These are phyloP conservation scores for Collybia mongolica DNA, from an alignment of 768 basidiomycete species.

Conservation along the genomic window DNA sequence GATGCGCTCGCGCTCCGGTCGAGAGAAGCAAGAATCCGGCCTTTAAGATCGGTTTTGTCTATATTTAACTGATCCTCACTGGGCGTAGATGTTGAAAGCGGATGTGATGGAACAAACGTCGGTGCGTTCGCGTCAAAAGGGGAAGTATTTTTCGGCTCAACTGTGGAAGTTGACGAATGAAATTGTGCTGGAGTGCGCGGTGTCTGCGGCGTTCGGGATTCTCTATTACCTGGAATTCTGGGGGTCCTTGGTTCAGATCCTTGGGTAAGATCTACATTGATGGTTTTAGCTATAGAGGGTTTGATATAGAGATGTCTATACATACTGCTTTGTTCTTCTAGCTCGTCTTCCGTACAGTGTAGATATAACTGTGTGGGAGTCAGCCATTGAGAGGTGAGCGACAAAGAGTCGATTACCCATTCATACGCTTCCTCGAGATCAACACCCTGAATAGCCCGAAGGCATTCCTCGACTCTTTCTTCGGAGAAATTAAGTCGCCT, in stretches of 20 bases:
- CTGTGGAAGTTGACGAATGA: conserved; percentile 19
- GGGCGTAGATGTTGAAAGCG: conserved; percentile 5
- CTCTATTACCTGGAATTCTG: conserved; percentile 8
- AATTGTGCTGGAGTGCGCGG: conserved; percentile 34
- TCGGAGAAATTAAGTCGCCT: conserved; percentile 76
- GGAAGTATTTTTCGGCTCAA: conserved; percentile 12
- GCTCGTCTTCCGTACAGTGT: conserved; percentile 61
- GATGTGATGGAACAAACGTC: conserved; percentile 31
- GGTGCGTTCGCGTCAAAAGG: conserved; percentile 37
- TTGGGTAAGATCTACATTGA: conserved; percentile 1
- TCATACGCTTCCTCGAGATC: conserved; percentile 89
- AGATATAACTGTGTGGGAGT: conserved; percentile 52
- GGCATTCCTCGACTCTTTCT: conserved; percentile 66
- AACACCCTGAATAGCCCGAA: conserved; percentile 58
- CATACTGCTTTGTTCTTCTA: conserved; percentile 37
- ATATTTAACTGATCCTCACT: conserved; percentile 9
- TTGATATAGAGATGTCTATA: too few relatives aligned
- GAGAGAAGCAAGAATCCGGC: conserved; percentile 15
- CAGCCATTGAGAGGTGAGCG: conserved; percentile 1
- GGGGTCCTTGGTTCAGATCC: conserved; percentile 14
- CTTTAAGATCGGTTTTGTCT: conserved; percentile 15
- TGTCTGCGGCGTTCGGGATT: conserved; percentile 24
- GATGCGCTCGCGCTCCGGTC: conserved; percentile 17
- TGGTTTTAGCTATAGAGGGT: too few relatives aligned
- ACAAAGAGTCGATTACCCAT: conserved; percentile 57